These are phyloP conservation scores for Barnettozyma salicaria DNA, from an alignment of 805 yeast species.

Conservation along the genomic window DNA sequence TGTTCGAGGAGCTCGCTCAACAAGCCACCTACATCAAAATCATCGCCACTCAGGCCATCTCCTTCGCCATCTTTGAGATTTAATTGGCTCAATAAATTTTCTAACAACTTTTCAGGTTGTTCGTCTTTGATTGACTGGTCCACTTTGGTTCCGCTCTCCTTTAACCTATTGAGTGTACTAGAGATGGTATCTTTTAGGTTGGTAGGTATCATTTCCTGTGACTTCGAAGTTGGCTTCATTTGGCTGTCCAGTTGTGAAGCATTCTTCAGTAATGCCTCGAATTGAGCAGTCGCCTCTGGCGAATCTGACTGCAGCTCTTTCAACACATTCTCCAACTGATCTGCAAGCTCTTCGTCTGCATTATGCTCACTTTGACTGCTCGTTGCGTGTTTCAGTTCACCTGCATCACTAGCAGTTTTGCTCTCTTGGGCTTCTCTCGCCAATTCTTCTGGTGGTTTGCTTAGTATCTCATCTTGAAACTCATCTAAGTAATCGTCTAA, in stretches of 20 bases:
- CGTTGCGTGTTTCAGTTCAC: slow-evolving; percentile 16
- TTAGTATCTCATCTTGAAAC: slow-evolving; percentile 64
- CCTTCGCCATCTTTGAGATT: slow-evolving; percentile 36
- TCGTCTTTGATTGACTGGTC: slow-evolving; percentile 53
- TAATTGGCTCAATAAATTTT: slow-evolving; percentile 63
- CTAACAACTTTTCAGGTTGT: slow-evolving; percentile 45
- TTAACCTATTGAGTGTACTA: slow-evolving; percentile 73
- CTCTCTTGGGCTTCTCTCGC: slow-evolving; percentile 9
- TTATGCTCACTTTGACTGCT: no score
- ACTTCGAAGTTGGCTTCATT: slow-evolving; percentile 3
- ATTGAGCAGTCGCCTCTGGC: slow-evolving; percentile 46
- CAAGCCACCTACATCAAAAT: slow-evolving; percentile 56
- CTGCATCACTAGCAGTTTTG: slow-evolving; percentile 17
- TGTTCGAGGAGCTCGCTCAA: slow-evolving; percentile 73
- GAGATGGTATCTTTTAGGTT: slow-evolving; percentile 69
- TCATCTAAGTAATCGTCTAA: slow-evolving; percentile 84
- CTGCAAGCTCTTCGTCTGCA: slow-evolving; percentile 9
- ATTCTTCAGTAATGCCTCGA: slow-evolving; percentile 38
- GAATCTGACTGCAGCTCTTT: slow-evolving; percentile 36
- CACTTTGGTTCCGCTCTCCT: slow-evolving; percentile 65
- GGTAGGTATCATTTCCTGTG: slow-evolving; percentile 16
- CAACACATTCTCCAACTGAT: slow-evolving; percentile 25
- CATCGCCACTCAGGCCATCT: slow-evolving; percentile 31
- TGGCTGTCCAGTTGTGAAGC: slow-evolving; percentile 23
- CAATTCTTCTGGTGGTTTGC: slow-evolving; percentile 33